These are phyloP conservation scores for Vaucheria bursata DNA, from an alignment of 352 stramenopile species.

Conservation along the genomic window DNA sequence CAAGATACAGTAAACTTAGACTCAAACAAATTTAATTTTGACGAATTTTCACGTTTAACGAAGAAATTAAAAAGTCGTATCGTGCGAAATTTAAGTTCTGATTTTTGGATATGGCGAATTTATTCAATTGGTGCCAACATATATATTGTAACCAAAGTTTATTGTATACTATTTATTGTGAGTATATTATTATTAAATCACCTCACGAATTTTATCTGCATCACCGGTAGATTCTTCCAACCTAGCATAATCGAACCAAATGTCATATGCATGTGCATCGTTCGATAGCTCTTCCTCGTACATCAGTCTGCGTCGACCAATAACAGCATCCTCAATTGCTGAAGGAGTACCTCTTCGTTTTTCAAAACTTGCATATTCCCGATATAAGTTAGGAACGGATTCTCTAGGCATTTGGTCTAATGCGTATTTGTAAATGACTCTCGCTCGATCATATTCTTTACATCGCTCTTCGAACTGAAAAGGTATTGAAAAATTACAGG, in stretches of 20 bases:
- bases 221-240: constrained; percentile 87
- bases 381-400: constrained; percentile 83
- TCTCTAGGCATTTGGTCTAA: constrained; percentile 53
- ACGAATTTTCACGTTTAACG: no score
- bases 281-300: constrained; percentile 81
- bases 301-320: constrained; percentile 82
- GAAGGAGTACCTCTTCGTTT: constrained; percentile 92
- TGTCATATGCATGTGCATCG: constrained; percentile 91
- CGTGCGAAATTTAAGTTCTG: no score
- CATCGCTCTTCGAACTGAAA: constrained; percentile 94
- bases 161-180: no score
- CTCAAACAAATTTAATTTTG: no score
- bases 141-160: no score
- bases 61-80: no score
- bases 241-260: constrained; percentile 97
- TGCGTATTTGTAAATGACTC: constrained; percentile 56
- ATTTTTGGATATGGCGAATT: no score
- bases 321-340: constrained; percentile 89
- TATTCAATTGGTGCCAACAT: no score
- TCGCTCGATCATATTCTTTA: constrained; percentile 77
- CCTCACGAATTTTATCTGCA: no score
- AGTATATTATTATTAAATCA: no score
- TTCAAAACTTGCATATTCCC: constrained; percentile 93
- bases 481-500: constrained; percentile 56
- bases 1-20: no score